These are phyloP conservation scores for Sarocladium strictum DNA, from an alignment of 2,329 filamentous ascomycete species.

Conservation along the genomic window DNA sequence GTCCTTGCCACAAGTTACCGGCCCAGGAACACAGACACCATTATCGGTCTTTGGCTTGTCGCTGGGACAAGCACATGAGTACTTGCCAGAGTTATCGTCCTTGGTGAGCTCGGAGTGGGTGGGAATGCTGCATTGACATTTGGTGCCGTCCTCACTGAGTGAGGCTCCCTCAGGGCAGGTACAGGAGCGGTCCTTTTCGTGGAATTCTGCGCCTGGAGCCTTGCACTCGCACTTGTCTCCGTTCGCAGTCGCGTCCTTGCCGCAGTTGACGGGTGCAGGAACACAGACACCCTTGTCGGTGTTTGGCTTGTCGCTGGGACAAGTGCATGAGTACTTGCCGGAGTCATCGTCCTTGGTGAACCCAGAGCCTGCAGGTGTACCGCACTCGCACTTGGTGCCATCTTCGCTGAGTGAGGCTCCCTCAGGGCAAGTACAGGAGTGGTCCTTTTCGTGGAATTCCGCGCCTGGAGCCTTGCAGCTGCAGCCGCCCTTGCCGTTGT, in stretches of 20 bases:
- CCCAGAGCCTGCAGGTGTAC: background rate
- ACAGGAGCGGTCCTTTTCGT: background rate
- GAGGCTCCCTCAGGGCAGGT: background rate
- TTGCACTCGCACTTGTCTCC: background rate
- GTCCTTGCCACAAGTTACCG: background rate
- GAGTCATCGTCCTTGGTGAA: background rate
- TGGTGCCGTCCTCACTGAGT: background rate
- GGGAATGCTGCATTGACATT: background rate
- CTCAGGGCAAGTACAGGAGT: background rate
- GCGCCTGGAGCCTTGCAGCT: constrained; percentile 1
- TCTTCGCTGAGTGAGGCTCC: background rate
- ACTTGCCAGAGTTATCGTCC: background rate
- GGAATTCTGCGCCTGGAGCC: background rate
- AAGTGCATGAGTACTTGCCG: constrained; percentile 3
- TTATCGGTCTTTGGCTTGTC: background rate
- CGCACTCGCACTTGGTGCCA: background rate
- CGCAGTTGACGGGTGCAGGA: background rate
- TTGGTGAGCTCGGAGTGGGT: background rate
- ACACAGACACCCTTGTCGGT: background rate
- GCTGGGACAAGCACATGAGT: background rate
- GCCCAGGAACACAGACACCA: background rate
- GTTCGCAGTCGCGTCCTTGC: background rate
- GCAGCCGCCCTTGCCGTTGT: background rate
- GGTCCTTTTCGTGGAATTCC: background rate
- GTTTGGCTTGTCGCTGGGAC: background rate